Percentiles rank a stretch among this genome's conserved stretches.
phyloP scores from a whole-genome alignment of 1,284 basidiomycete genomes.

The Violaceomyces palustris region DNA sequence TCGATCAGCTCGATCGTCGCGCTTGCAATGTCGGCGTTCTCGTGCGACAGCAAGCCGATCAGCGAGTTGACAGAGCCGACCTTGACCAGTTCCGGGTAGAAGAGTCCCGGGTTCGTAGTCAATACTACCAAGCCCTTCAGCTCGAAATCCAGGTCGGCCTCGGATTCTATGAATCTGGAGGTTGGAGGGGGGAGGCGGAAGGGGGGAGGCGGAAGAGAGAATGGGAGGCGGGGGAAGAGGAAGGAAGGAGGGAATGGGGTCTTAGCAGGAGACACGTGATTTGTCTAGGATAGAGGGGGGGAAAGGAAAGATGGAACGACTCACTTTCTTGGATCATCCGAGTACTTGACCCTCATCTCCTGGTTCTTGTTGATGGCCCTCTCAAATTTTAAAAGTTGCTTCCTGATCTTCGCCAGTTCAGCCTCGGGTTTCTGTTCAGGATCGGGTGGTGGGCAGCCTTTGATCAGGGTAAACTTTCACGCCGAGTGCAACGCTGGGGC shows the following conservation, averaged over 20 bases:
- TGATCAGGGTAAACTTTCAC: too few relatives aligned
- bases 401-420: conserved; percentile 62
- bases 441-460: too few relatives aligned
- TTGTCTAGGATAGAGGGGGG: too few relatives aligned
- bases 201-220: too few relatives aligned
- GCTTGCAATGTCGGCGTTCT: conserved; percentile 47
- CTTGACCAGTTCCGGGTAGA: conserved; percentile 83
- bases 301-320: conserved; percentile 2
- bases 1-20: conserved; percentile 59
- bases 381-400: conserved; percentile 76
- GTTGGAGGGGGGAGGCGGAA: background rate
- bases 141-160: conserved; percentile 82
- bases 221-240: too few relatives aligned
- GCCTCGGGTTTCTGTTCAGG: conserved; percentile 3
- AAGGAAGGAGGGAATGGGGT: too few relatives aligned
- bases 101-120: conserved; percentile 75
- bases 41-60: conserved; percentile 66
- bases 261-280: too few relatives aligned
- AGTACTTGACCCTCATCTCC: conserved; percentile 67
- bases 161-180: conserved; percentile 90
- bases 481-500: too few relatives aligned
- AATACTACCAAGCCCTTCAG: conserved; percentile 76
- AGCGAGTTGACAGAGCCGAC: conserved; percentile 68
- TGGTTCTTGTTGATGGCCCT: conserved; percentile 86
- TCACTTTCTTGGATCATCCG: conserved; percentile 45